These are phyloP conservation scores for Cytospora mali DNA, from an alignment of 2,329 filamentous ascomycete genomes.

Conservation along the genomic window DNA sequence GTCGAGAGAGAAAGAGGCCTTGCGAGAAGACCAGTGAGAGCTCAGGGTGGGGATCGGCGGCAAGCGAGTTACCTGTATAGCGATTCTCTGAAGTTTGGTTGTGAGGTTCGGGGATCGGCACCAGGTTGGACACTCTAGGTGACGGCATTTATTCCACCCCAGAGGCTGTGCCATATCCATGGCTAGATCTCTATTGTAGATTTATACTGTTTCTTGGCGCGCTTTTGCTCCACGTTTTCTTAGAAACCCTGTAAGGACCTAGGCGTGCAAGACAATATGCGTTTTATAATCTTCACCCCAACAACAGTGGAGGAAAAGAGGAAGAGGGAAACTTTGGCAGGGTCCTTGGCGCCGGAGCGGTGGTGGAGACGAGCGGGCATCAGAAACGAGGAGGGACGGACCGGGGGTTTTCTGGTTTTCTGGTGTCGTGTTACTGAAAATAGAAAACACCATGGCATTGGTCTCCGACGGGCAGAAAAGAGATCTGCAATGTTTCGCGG, in stretches of 20 bases:
- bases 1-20: background rate
- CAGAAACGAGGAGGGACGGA: background rate
- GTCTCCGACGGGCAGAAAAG: background rate
- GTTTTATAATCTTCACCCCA: background rate
- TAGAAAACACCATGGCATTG: constrained; percentile 7
- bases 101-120: background rate
- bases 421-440: constrained; percentile 7
- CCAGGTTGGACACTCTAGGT: background rate
- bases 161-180: background rate
- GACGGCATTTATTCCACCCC: background rate
- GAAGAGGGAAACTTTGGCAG: too few species aligned
- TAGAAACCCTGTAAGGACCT: background rate
- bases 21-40: background rate
- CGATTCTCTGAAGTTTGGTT: background rate
- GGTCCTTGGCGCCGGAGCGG: constrained; percentile 17
- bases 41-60: background rate
- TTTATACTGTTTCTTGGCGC: background rate
- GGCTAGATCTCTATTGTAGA: too few species aligned
- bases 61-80: background rate
- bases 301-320: background rate
- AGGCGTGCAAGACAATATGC: background rate
- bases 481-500: background rate
- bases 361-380: constrained; percentile 19
- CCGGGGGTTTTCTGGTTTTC: background rate
- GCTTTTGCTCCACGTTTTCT: background rate